phyloP scores from a whole-genome alignment of 805 yeast species.

The Isabelozyma rhagii region DNA sequence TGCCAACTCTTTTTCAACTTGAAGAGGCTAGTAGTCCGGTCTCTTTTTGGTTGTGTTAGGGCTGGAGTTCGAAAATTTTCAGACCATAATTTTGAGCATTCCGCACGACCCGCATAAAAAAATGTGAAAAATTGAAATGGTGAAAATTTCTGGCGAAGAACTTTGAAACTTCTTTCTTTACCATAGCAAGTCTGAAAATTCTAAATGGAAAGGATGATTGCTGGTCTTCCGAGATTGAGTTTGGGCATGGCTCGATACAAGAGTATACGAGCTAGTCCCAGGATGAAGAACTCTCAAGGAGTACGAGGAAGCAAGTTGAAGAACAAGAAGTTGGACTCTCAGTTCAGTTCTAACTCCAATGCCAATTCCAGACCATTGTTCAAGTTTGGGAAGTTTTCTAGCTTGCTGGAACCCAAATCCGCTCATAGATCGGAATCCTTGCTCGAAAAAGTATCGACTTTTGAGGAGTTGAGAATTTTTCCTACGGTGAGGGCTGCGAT shows the following conservation, averaged over 20 bases:
- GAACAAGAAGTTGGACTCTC: neutral
- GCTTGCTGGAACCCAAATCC: conserved; percentile 37
- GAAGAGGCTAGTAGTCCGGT: neutral
- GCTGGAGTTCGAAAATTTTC: neutral
- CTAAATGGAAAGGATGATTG: neutral
- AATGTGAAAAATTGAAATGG: neutral
- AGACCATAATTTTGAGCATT: neutral
- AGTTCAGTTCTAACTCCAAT: neutral
- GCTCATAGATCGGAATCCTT: conserved; percentile 24
- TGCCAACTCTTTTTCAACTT: neutral
- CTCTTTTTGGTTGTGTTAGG: neutral
- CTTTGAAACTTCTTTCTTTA: neutral
- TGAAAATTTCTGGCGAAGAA: neutral
- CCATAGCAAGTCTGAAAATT: neutral
- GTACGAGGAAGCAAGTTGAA: neutral
- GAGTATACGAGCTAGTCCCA: neutral
- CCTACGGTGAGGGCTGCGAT: conserved; percentile 66
- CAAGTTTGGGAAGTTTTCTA: conserved; percentile 47
- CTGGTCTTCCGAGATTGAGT: neutral
- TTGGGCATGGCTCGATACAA: neutral
- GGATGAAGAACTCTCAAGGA: conserved; percentile 1
- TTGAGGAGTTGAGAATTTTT: conserved; percentile 63
- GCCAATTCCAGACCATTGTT: conserved; percentile 2
- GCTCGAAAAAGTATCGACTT: conserved; percentile 51
- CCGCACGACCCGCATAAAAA: neutral